phyloP scores from a whole-genome alignment of 192 early-diverging fungal species.

The Rhizoclosmatium globosum region DNA sequence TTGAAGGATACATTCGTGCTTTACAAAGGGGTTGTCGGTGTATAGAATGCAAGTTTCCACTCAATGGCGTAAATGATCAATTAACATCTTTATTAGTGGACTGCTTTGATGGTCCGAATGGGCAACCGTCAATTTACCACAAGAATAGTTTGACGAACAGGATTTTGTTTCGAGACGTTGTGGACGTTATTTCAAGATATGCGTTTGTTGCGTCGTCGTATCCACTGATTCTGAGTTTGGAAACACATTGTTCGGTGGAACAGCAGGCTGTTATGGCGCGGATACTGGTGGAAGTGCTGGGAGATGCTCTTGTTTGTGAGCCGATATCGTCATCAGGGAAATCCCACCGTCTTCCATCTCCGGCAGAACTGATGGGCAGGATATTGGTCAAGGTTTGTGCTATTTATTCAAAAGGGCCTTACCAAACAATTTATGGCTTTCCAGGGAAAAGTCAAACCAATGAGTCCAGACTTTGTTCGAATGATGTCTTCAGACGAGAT shows the following conservation, averaged over 20 bases:
- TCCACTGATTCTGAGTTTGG: constrained; percentile 85
- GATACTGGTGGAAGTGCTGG: constrained; percentile 73
- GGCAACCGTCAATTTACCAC: constrained; percentile 80
- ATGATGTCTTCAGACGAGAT: constrained; percentile 35
- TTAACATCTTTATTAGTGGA: constrained; percentile 67
- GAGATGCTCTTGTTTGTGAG: constrained; percentile 67
- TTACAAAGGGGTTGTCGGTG: constrained; percentile 88
- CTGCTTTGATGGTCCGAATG: constrained; percentile 87
- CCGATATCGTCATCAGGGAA: constrained; percentile 25
- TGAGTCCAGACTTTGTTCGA: constrained; percentile 12
- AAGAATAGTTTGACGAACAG: constrained; percentile 84
- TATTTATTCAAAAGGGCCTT: not conserved
- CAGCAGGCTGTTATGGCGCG: constrained; percentile 82
- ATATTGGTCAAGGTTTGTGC: constrained; percentile 75
- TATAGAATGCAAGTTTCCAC: constrained; percentile 69
- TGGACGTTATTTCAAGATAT: constrained; percentile 84
- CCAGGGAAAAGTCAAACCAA: constrained; percentile 37
- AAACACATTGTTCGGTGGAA: constrained; percentile 78
- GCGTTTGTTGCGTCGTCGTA: constrained; percentile 85
- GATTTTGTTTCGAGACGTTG: constrained; percentile 83
- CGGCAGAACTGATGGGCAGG: constrained; percentile 69
- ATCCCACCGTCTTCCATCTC: constrained; percentile 65
- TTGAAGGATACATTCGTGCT: constrained; percentile 89
- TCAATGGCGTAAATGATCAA: constrained; percentile 10
- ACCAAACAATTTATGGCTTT: not conserved